A percentile compares a stretch with the other conserved stretches of the same genome.
phyloP scores from a whole-genome alignment of 176 grass and related monocot genomes.

The Oryza brachyantha region DNA sequence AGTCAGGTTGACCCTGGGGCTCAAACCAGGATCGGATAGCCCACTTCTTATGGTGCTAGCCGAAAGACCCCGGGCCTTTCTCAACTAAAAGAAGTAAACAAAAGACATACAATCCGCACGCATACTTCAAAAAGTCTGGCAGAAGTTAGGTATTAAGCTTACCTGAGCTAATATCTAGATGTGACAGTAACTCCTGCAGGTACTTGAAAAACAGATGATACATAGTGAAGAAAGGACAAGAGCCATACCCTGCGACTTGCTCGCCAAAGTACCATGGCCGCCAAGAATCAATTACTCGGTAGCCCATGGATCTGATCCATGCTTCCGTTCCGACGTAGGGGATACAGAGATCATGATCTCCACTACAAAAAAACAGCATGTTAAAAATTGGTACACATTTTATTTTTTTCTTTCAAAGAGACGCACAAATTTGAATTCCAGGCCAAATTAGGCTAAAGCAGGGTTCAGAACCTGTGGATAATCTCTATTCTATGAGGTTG shows the following conservation, averaged over 20 bases:
- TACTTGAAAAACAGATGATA: not conserved
- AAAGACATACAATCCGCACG: not conserved
- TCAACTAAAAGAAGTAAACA: not conserved
- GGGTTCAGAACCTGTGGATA: not conserved
- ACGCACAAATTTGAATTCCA: not conserved
- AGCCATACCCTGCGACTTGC: constrained; percentile 70
- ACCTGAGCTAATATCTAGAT: not conserved
- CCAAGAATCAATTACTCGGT: constrained; percentile 64
- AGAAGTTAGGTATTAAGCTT: not conserved
- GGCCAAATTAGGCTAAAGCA: not conserved
- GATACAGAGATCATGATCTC: constrained; percentile 82
- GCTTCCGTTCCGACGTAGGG: constrained; percentile 73
- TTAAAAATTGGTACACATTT: not conserved
- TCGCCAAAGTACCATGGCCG: constrained; percentile 62
- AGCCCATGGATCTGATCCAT: constrained; percentile 76
- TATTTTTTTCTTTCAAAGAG: not conserved
- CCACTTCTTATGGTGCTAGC: too few relatives aligned
- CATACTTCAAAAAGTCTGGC: not conserved
- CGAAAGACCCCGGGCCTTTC: too few relatives aligned
- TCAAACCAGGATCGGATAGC: too few relatives aligned
- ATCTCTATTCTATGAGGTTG: not conserved
- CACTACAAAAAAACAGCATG: constrained; percentile 33
- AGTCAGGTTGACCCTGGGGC: too few relatives aligned
- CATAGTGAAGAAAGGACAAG: not conserved
- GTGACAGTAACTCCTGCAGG: not conserved